A percentile compares a stretch with the other conserved stretches of the same genome.
phyloP scores from a whole-genome alignment of 495 filamentous ascomycete species.

The Penicillium canescens region DNA sequence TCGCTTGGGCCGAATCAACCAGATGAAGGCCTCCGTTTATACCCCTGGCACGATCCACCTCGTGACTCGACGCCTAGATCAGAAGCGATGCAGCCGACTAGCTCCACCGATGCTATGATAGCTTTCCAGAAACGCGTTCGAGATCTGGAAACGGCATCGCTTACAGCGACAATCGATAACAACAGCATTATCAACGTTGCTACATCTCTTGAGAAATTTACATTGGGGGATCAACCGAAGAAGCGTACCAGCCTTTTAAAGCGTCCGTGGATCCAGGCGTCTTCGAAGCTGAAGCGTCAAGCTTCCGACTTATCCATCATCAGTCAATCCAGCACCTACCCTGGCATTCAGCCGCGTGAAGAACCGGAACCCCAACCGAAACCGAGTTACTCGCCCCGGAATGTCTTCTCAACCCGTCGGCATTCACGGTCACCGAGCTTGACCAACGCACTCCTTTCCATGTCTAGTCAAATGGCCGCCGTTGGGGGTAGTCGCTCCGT shows the following conservation, averaged over 20 bases:
- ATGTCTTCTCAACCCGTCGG: constrained; percentile 47
- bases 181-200: constrained; percentile 56
- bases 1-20: constrained; percentile 17
- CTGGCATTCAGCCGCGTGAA: constrained; percentile 35
- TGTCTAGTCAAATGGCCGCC: constrained; percentile 60
- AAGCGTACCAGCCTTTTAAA: constrained; percentile 49
- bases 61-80: constrained; percentile 30
- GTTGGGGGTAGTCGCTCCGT: constrained; percentile 64
- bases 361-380: constrained; percentile 34
- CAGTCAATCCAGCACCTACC: constrained; percentile 25
- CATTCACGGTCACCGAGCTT: constrained; percentile 60
- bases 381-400: constrained; percentile 53
- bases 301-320: constrained; percentile 35
- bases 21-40: constrained; percentile 30
- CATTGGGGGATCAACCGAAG: constrained; percentile 49
- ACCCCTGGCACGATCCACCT: constrained; percentile 46
- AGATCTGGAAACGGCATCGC: constrained; percentile 54
- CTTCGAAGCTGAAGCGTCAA: constrained; percentile 33
- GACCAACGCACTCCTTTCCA: constrained; percentile 63
- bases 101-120: constrained; percentile 47
- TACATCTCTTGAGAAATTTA: constrained; percentile 62
- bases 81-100: constrained; percentile 41
- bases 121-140: constrained; percentile 41
- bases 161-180: constrained; percentile 66
- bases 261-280: constrained; percentile 46